Evolutionary conservation across 2,329 filamentous ascomycete genomes (phyloP), one percentile per base, ranked within the genome.

Genomic region (Ophiostoma angusticollis): DNA sequence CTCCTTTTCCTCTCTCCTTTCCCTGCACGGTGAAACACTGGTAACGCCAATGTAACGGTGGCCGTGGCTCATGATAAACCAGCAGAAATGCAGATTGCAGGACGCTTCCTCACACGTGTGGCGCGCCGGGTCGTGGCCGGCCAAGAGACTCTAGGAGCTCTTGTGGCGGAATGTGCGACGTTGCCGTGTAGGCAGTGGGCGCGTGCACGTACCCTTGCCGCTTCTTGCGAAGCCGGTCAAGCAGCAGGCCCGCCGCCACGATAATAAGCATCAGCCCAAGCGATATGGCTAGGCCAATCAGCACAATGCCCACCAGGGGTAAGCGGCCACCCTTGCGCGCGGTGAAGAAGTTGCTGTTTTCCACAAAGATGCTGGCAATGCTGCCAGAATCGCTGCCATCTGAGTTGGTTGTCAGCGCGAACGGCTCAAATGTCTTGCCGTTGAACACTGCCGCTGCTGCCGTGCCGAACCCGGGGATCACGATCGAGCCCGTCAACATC

Each of bases 361-460:
- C 78, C 9, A 87, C 81, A 57, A 98, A 93, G 45, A 96, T 69
- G 48, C 74, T 76, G 24, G 81, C 78, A 52, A 98, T 73, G 50
- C 76, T 87, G 35, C 87, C 85, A 9, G 74, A 65, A 11, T 68
- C 66, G 42, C 76, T 76, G 51, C 76, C 68, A 5, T 14, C 19
- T 11, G 69, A 60, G 42, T 70, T 80, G 32, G 75, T 80, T 2
- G 87, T 83, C 30, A 98, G 70, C 29, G 85, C 72, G 56, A 89
- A 94, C 0, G 91, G 89, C 37, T 68, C 67, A 54, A 89, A 77
- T 3, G 66, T 63, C 9, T 78, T 84, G 50, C 91, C 91, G 53
- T 96, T 84, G 64, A 83, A 98, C 21, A 95, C 64, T 7, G 79
- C 89, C 8, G 84, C 86, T 12, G 89, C 93, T 6, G 81, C 84